Evolutionary conservation across 2,329 filamentous ascomycete species (phyloP).

Genomic region (Microcyclospora tardicrescens): DNA sequence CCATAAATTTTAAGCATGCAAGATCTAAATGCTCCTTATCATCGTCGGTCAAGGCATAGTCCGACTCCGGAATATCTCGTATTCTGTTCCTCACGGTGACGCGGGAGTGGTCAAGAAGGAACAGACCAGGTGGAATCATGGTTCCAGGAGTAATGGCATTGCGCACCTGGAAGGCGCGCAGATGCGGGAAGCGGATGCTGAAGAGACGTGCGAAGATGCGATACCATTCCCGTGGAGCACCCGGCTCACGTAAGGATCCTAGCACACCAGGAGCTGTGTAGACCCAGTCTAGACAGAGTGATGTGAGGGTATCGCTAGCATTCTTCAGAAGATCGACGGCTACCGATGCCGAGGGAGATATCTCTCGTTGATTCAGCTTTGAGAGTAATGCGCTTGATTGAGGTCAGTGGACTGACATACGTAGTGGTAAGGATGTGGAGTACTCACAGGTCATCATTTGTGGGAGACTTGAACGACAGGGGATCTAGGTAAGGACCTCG

Average conservation of each 20-base stretch:
- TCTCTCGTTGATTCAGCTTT: constrained; percentile 7
- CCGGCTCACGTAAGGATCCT: background rate
- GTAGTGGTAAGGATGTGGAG: no score
- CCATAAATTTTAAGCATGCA: constrained; percentile 27
- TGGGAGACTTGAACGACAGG: background rate
- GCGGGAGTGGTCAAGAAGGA: constrained; percentile 18
- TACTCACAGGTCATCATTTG: no score
- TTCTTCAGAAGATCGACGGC: constrained; percentile 9
- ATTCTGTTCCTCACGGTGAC: background rate
- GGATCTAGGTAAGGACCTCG: constrained; percentile 8
- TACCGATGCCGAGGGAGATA: constrained; percentile 10
- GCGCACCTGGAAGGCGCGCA: constrained; percentile 34
- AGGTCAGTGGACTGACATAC: no score
- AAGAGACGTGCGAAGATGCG: constrained; percentile 21
- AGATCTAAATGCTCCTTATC: constrained; percentile 3
- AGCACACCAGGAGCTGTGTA: constrained; percentile 6
- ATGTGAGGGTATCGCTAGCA: constrained; percentile 17
- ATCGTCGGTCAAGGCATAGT: background rate
- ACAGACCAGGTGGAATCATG: constrained; percentile 24
- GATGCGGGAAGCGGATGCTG: constrained; percentile 28
- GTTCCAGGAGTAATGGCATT: constrained; percentile 30
- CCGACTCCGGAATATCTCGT: background rate
- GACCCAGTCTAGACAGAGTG: constrained; percentile 26
- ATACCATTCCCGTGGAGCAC: constrained; percentile 6
- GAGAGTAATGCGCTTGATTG: no score